phyloP scores from a whole-genome alignment of 108 stramenopile species.

The Cyclostephanos invisitatus region DNA sequence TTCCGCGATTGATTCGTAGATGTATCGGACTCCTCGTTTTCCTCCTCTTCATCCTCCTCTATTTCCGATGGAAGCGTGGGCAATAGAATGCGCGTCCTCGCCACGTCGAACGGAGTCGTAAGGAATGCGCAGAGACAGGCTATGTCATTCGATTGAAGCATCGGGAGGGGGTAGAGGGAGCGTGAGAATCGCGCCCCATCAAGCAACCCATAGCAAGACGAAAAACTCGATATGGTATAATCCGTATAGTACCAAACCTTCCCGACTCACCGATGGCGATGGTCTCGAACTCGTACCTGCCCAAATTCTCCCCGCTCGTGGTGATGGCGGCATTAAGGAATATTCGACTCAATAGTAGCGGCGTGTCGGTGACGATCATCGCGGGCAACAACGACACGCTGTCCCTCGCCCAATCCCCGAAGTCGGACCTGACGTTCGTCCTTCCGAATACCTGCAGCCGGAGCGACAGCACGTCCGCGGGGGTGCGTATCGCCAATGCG shows the following conservation, averaged over 20 bases:
- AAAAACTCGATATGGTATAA: too few relatives aligned
- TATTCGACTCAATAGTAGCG: constrained; percentile 70
- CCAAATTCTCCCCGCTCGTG: constrained; percentile 60
- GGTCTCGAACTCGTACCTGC: constrained; percentile 65
- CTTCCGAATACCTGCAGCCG: constrained; percentile 65
- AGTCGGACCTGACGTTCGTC: constrained; percentile 45
- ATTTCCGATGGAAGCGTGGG: constrained; percentile 52
- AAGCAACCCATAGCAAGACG: too few relatives aligned
- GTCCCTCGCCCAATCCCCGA: constrained; percentile 74
- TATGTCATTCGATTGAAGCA: background rate
- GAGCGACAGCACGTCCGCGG: constrained; percentile 70
- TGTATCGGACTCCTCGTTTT: too few relatives aligned
- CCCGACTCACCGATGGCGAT: constrained; percentile 38
- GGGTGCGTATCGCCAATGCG: constrained; percentile 69
- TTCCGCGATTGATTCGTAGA: background rate
- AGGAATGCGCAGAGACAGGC: constrained; percentile 71
- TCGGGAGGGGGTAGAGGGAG: too few relatives aligned
- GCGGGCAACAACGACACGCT: constrained; percentile 64
- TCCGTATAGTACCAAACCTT: too few relatives aligned
- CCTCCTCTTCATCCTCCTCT: constrained; percentile 7
- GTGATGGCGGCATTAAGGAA: constrained; percentile 64
- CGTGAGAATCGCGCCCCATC: too few relatives aligned
- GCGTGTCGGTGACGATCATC: constrained; percentile 53
- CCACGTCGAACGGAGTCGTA: constrained; percentile 90
- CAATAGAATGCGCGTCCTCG: constrained; percentile 72